phyloP scores from a whole-genome alignment of 2,329 filamentous ascomycete genomes.

The Paecilomyces sp. region DNA sequence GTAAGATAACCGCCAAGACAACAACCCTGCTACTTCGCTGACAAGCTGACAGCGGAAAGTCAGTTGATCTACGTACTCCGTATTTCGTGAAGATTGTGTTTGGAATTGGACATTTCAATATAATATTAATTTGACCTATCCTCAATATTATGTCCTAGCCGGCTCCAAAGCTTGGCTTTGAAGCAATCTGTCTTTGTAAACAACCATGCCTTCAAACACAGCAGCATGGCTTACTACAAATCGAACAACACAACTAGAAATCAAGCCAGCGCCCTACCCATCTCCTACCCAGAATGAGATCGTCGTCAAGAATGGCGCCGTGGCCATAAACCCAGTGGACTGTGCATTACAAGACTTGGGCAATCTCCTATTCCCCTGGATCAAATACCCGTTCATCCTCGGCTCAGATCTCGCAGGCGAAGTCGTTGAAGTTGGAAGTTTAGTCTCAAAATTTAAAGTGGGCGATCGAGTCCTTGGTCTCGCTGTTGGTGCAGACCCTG shows the following conservation, averaged over 20 bases:
- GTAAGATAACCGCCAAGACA: no score
- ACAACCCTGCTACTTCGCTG: no score
- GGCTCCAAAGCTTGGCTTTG: no score
- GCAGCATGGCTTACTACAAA: slow-evolving; percentile 12
- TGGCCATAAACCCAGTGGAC: slow-evolving; percentile 26
- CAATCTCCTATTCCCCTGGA: neutral
- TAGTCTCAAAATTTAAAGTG: neutral
- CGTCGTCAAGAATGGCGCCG: slow-evolving; percentile 15
- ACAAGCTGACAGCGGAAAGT: no score
- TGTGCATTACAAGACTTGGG: slow-evolving; percentile 21
- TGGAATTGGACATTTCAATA: no score
- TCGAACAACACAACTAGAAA: slow-evolving; percentile 9
- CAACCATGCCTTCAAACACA: slow-evolving; percentile 6
- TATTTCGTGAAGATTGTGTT: no score
- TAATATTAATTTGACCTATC: no score
- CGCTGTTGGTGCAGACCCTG: slow-evolving; percentile 7
- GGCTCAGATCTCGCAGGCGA: neutral
- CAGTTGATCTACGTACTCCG: no score
- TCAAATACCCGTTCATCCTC: neutral
- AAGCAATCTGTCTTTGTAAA: neutral
- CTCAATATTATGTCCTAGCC: no score
- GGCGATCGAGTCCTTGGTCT: slow-evolving; percentile 22
- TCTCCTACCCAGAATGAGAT: neutral
- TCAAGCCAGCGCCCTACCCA: slow-evolving; percentile 9
- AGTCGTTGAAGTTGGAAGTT: neutral